Conservation (phyloP, 129 eudicot species). For the Chrysanthemum seticuspe region DNA sequence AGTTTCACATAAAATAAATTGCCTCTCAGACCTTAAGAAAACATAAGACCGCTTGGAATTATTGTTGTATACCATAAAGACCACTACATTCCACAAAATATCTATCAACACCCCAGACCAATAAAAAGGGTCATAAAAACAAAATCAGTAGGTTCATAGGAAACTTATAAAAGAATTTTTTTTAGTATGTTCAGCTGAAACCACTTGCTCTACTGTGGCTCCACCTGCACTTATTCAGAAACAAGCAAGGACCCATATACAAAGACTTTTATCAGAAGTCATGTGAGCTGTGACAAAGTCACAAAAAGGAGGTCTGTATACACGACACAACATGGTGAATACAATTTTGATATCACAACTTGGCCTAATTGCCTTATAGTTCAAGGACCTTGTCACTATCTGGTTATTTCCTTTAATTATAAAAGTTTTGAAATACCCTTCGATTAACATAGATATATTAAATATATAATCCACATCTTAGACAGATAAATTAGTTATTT, state of each 20-base stretch:
- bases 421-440: not conserved
- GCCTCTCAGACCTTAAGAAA: not conserved
- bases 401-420: constrained; percentile 4
- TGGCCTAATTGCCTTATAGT: constrained; percentile 18
- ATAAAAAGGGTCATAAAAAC: too few relatives aligned
- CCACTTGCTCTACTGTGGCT: too few relatives aligned
- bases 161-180: not conserved
- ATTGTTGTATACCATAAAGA: not conserved
- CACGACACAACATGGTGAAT: not conserved
- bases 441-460: not conserved
- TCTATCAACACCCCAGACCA: not conserved
- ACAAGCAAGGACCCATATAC: constrained; percentile 13
- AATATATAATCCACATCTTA: not conserved
- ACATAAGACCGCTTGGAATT: constrained; percentile 1
- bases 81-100: not conserved
- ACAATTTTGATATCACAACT: constrained; percentile 2
- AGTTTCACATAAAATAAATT: not conserved
- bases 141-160: too few relatives aligned
- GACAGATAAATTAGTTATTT: not conserved
- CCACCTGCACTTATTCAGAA: not conserved
- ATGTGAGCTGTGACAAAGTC: constrained; percentile 1
- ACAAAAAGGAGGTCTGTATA: constrained; percentile 15
- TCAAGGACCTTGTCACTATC: not conserved
- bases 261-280: not conserved
- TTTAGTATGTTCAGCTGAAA: too few relatives aligned